Evolutionary conservation across 2,329 filamentous ascomycete genomes (phyloP), one percentile per base, ranked within the genome.

Genomic region (Pseudogymnoascus sp.): DNA sequence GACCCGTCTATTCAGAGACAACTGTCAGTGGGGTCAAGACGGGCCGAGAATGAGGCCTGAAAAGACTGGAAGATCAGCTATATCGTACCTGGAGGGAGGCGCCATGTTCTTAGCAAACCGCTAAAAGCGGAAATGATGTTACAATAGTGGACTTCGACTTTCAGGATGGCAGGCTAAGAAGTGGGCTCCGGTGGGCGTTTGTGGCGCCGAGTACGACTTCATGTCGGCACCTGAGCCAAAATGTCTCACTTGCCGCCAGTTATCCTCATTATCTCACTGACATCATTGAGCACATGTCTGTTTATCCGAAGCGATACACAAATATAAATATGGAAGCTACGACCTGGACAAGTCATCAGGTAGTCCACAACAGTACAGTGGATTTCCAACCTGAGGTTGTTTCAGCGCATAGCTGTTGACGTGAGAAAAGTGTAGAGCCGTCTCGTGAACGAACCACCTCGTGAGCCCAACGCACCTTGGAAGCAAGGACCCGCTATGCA

Each of bases 1-100:
- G 48, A 55, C 48, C 29, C 29, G 29, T 55, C 48, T 55, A 55
- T 55, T 55, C 48, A 55, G 48, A 55, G 48, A 55, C 48, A 55
- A 18, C 1, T 55, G 29, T 55, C 48, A 55, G 48, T 55, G 48
- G 48, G 29, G 48, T 55, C 48, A 55, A 55, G 29, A 55, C 48
- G 48, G 48, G 48, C 48, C 48, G 29, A 55, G 15, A 55, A 9
- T 55, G 48, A 55, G n/a, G 48, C 29, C 29, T 55, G 9, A 5
- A 10, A 33, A 15, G 10, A 5, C 29, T 21, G 5, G 9, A 13
- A 15, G n/a, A 33, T 33, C 29, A 35, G 15, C 48, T 33, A 31
- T 35, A 33, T 55, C 48, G n/a, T 55, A 55, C 48, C 48, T 55
- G 27, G 29, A 21, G n/a, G 4, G 29, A 55, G 48, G 48, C 48